Evolutionary conservation across 164 flowering plant genomes (phyloP), one percentile per base, ranked within the genome.

Genomic region (Sextonia rubra): DNA sequence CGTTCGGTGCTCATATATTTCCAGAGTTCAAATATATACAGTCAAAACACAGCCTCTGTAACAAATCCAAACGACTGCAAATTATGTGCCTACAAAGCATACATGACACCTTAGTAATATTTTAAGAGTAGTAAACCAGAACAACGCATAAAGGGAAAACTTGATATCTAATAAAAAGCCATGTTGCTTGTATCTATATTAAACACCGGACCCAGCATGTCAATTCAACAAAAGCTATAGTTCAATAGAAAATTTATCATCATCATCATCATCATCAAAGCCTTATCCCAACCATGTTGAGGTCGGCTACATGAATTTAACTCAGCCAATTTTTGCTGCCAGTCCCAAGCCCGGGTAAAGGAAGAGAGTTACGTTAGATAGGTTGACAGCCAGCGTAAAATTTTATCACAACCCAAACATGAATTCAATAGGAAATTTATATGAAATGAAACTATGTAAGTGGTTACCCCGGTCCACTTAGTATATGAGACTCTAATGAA

Each of bases 1-100:
- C 23, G 60, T 74, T 26, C 62, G 63, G 26, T 47, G 48, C 22
- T 56, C 52, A 66, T 18, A 47, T 32, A 60, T 48, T n/a, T 47
- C 74, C 68, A 47, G 64, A 32, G 60, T 17, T 20, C 24, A 61
- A 47, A 63, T 27, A 66, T 70, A 20, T 47, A 44, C 70, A 77
- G 26, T 58, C 5, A 18, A 63, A 37, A 69, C 66, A 47, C 66
- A 37, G 64, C 27, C 20, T 63, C 32, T 25, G 30, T 26, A 14
- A 61, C 4, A 24, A 17, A 23, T 68, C 76, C 69, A 29, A 18
- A 61, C 64, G 48, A 63, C 22, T 23, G 27, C 60, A 60, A 73
- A 73, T 48, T 48, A 47, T 66, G 60, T 68, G 70, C 77, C 82
- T 79, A 77, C 70, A 73, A 61, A 74, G 61, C 25, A 65, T 48